Base-by-base conservation (phyloP, 352 stramenopile genomes). In the Peronospora farinosa region DNA sequence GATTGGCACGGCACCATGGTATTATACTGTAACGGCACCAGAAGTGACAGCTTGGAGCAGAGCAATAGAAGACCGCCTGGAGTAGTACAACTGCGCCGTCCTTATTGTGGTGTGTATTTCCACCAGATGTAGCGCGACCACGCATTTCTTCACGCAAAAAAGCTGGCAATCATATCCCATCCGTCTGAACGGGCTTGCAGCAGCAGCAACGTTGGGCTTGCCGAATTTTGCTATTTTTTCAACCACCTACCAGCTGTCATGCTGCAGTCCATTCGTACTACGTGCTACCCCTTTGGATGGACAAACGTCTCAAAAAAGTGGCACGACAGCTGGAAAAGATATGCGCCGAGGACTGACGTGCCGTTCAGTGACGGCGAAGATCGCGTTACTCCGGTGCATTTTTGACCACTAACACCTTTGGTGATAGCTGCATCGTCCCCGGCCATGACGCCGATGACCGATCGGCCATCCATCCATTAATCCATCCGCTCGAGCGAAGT, bases 191-290 rank as follows among this genome's bases (percentile, higher is more conserved):
- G 32, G 45, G 39, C 39, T 33, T 17, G 46, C 32, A 45, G 44
- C 36, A 30, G 1, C 28, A 47, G 50, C n/a, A n/a, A n/a, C 50
- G 35, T 42, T 30, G 10, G 37, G 36, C 23, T 53, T 19, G 25
- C 40, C 41, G 19, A 48, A 27, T 45, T 40, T 30, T 41, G 35
- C 42, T 47, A 49, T 55, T 66, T 59, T 66, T 63, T 67, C 32
- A 27, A 0, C 8, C 35, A 27, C 36, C 48, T 51, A 60, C 42
- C 58, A 59, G 47, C 52, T 61, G 58, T 27, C 37, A 32, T 32
- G 8, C 28, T 9, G 28, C 7, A 11, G 10, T 12, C 10, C 23
- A 4, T 4, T 27, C 23, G 23, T 32, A 5, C 27, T 45, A 55
- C 21, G n/a, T 23, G 35, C 51, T 37, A 41, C 54, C 40, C 27